These are phyloP conservation scores for Kwoniella shivajii DNA, from an alignment of 1,284 basidiomycete species.

Conservation along the genomic window DNA sequence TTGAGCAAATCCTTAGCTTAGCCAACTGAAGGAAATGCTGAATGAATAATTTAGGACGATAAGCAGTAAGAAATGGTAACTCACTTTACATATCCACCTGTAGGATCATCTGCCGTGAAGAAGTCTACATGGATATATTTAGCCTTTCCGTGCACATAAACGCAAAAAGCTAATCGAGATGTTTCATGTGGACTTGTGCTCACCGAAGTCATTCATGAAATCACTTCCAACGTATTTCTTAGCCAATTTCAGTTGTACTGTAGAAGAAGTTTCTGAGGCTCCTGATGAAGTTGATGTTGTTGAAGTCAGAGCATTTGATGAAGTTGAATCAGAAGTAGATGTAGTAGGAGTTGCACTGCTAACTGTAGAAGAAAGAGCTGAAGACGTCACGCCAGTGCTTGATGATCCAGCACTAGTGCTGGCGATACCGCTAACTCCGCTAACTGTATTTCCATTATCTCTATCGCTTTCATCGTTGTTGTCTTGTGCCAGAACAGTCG, in stretches of 20 bases:
- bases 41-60: not conserved
- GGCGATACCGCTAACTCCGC: not conserved
- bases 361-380: too few relatives aligned
- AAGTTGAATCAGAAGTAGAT: too few relatives aligned
- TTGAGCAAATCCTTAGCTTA: conserved; percentile 4
- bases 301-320: too few relatives aligned
- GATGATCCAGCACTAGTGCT: too few relatives aligned
- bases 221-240: conserved; percentile 40
- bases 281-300: not conserved
- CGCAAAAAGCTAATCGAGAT: too few relatives aligned
- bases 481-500: not conserved
- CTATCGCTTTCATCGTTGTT: not conserved
- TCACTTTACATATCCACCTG: conserved; percentile 44
- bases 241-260: conserved; percentile 36
- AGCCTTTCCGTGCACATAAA: too few relatives aligned
- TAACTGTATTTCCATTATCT: conserved; percentile 1
- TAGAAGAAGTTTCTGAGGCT: conserved; percentile 5
- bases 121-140: too few relatives aligned
- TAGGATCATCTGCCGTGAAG: conserved; percentile 45
- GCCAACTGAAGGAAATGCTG: not conserved
- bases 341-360: too few relatives aligned
- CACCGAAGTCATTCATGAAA: conserved; percentile 43
- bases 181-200: too few relatives aligned
- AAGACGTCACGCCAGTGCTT: too few relatives aligned
- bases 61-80: not conserved